Evolutionary conservation across 31 red algal species (phyloP), one percentile per base, ranked within the genome.

Genomic region (Endocladia muricata): DNA sequence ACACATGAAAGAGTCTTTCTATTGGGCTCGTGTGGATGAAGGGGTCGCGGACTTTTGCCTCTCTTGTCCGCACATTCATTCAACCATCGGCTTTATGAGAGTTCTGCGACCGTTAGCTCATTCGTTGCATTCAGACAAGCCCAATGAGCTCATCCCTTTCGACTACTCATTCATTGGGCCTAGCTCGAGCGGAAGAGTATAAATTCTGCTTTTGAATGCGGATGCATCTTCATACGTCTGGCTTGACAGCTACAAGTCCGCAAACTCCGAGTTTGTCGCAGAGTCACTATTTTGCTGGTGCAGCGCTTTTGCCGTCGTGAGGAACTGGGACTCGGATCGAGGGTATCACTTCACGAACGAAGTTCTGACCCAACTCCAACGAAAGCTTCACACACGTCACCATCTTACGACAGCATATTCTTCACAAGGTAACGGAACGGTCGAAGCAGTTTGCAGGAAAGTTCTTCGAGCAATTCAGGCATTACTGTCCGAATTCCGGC

Each of bases 61-160:
- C 32, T 41, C 22, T 13, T 83, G 44, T 42, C 49, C 61, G 4
- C 79, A 73, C 42, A 56, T 65, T 54, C 3, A 42, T 17, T 26
- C 43, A 19, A 73, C 44, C 43, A 40, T n/a, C 23, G 40, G 47
- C 31, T 23, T 15, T 6, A 68, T n/a, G 9, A 6, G 32, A 43
- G 49, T 83, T 23, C 79, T 47, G 3, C 29, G 79, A 42, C 28
- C 68, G 17, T 31, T 73, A 4, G 23, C 33, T 5, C 64, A 73
- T 39, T 42, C 79, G 19, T 59, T 83, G 5, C 79, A 83, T 72
- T 31, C 66, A 56, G 22, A 23, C 3, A 80, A 73, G 79, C 66
- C 44, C 26, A 83, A 73, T 48, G 66, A 83, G 34, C 3, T 59
- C 3, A 56, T 73, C 19, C 51, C 71, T 44, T 83, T 83, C 38